Evolutionary conservation across 805 yeast species (phyloP).

Genomic region (Suhomyces kilbournensis): DNA sequence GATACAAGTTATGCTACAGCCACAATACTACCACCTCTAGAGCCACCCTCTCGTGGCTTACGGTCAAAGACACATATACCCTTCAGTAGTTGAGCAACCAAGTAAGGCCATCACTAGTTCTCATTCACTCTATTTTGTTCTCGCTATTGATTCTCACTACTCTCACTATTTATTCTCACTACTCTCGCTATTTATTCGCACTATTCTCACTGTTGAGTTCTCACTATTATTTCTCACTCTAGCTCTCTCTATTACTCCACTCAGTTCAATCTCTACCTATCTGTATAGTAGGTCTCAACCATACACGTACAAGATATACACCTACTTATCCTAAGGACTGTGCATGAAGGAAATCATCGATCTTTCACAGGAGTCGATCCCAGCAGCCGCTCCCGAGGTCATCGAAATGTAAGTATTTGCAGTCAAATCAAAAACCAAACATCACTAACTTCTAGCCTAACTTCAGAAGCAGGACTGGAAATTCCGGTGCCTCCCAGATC

Average conservation of each 20-base stretch:
- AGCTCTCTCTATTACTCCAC: neutral
- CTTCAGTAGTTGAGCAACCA: too few relatives aligned
- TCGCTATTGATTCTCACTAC: too few relatives aligned
- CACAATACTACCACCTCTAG: neutral
- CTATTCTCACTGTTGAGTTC: neutral
- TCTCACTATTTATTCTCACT: neutral
- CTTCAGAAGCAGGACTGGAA: neutral
- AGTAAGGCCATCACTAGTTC: too few relatives aligned
- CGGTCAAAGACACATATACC: neutral
- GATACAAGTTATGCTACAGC: too few relatives aligned
- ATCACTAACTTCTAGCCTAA: neutral
- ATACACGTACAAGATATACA: neutral
- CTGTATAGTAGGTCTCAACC: too few relatives aligned
- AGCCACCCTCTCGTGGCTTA: neutral
- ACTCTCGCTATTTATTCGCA: neutral
- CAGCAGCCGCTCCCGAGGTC: slow-evolving; percentile 9
- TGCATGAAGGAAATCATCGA: slow-evolving; percentile 5
- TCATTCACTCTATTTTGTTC: too few relatives aligned
- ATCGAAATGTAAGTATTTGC: slow-evolving; percentile 21
- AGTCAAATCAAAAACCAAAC: neutral
- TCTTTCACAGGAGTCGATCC: slow-evolving; percentile 7
- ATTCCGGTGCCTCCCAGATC: neutral
- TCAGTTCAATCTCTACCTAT: neutral
- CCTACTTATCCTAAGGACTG: neutral
- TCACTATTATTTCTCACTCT: neutral